Percentiles rank a stretch among this genome's conserved stretches.
Evolutionary conservation across 1,284 basidiomycete species (phyloP).

Genomic region (Gomphus bonarii): DNA sequence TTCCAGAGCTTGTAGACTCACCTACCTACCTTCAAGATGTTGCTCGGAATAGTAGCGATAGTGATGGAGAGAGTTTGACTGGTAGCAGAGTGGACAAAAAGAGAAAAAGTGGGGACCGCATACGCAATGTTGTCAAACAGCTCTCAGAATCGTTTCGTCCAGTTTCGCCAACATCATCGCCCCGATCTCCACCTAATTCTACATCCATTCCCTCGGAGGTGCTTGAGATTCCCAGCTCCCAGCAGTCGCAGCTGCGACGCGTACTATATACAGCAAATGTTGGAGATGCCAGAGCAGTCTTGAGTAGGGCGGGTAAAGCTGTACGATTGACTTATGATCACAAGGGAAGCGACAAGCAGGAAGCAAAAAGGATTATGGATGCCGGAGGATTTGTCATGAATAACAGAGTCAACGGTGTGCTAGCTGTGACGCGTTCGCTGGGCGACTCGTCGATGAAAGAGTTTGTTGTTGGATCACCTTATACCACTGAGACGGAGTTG

Average conservation of each 20-base stretch:
- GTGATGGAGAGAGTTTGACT: not conserved
- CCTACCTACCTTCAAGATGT: not conserved
- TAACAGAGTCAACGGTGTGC: slow-evolving; percentile 91
- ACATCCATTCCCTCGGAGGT: not conserved
- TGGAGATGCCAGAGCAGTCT: slow-evolving; percentile 84
- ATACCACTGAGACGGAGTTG: slow-evolving; percentile 93
- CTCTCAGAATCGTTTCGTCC: slow-evolving; percentile 23
- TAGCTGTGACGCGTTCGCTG: slow-evolving; percentile 92
- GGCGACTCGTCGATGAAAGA: slow-evolving; percentile 99
- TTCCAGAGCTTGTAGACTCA: slow-evolving; percentile 17
- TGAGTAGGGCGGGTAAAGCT: slow-evolving; percentile 84
- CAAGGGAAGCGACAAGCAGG: slow-evolving; percentile 95
- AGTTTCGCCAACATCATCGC: slow-evolving; percentile 7
- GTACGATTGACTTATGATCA: slow-evolving; percentile 97
- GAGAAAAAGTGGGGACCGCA: slow-evolving; percentile 38
- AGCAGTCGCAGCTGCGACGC: slow-evolving; percentile 35
- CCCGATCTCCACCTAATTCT: slow-evolving; percentile 14
- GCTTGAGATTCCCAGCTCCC: not conserved
- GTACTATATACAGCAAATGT: slow-evolving; percentile 96
- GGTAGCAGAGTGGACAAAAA: slow-evolving; percentile 26
- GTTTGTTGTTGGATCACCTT: slow-evolving; percentile 96
- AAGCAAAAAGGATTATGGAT: slow-evolving; percentile 95
- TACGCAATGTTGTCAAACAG: slow-evolving; percentile 34
- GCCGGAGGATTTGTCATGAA: slow-evolving; percentile 99
- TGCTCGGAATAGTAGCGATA: not conserved